Base-by-base conservation (phyloP, 495 filamentous ascomycete genomes). In the Daldinia concentrica region DNA sequence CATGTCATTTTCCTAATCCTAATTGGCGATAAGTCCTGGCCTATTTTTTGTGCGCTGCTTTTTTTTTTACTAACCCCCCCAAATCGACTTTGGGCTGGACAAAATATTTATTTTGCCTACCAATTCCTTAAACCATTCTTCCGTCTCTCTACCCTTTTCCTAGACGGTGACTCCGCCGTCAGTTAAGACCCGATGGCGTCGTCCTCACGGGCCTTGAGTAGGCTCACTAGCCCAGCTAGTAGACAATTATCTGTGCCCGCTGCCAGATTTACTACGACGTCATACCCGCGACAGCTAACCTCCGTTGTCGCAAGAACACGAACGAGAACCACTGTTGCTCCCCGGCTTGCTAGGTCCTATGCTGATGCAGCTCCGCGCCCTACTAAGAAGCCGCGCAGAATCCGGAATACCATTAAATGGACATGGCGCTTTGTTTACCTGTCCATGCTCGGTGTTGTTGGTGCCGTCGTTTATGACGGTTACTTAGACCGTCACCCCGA, bases 401-500 rank as follows among this genome's bases (percentile, higher is more conserved):
- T 85, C 66, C 77, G 83, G 41, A 73, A 62, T 51, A 77, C 71
- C 27, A 74, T 83, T 68, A 74, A 78, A 55, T 84, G 83, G 83
- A 19, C 89, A 69, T 98, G 92, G 92, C 87, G 96, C 65, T 72
- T 90, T 72, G 91, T 89, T 34, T 92, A 92, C 77, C 77, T 95
- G 61, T 87, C 90, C 52, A 81, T 86, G 62, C 72, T 97, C 64
- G 89, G 82, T 68, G 86, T 92, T 59, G 77, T 90, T 39, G 92
- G 82, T 52, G 91, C 89, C 68, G 79, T 95, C 58, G 90, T 88
- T 60, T 97, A 93, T 79, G 88, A 87, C 72, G 91, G 98, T 78
- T 97, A 93, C 79, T 81, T 87, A 32, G 88, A 91, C 70, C 89
- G 93, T 64, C 86, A 94, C 79, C 95, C 95, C 6, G 86, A 86